A percentile compares a stretch with the other conserved stretches of the same genome.
These are phyloP conservation scores for Venturia aucupariae DNA, from an alignment of 2,329 filamentous ascomycete genomes.

Conservation along the genomic window DNA sequence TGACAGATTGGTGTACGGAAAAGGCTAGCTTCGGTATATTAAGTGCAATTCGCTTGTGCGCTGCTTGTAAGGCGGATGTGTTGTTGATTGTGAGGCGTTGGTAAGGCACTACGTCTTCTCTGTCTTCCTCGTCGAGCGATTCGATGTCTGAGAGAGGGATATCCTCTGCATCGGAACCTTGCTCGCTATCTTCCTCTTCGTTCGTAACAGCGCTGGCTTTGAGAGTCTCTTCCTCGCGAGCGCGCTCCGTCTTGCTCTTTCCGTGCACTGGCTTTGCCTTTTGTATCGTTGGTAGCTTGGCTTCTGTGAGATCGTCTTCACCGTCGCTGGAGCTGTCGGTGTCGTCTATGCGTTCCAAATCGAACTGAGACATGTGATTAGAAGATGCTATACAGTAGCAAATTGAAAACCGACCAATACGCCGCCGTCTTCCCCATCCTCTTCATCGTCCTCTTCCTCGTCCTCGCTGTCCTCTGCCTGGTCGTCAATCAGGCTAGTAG, in stretches of 20 bases:
- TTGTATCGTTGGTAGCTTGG: background rate
- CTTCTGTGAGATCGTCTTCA: constrained; percentile 12
- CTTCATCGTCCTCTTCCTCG: constrained; percentile 9
- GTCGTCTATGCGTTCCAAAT: constrained; percentile 20
- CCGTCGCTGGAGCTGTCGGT: constrained; percentile 12
- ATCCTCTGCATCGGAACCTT: constrained; percentile 71
- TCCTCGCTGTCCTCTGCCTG: constrained; percentile 30
- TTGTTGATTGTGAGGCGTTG: constrained; percentile 97
- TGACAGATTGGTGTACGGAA: constrained; percentile 70
- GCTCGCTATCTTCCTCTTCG: constrained; percentile 32
- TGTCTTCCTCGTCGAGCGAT: constrained; percentile 67
- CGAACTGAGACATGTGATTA: constrained; percentile 6
- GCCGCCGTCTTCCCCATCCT: constrained; percentile 6
- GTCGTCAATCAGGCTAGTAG: constrained; percentile 20
- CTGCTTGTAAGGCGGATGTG: constrained; percentile 70
- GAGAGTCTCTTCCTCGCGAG: constrained; percentile 3
- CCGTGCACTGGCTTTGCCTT: background rate
- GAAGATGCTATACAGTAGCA: background rate
- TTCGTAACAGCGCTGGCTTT: constrained; percentile 14
- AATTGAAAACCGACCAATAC: background rate
- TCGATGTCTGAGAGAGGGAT: constrained; percentile 84
- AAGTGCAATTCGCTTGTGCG: constrained; percentile 69
- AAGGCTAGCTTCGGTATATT: constrained; percentile 65
- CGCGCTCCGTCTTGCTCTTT: background rate
- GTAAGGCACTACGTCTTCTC: constrained; percentile 78